phyloP scores from a whole-genome alignment of 1,139 yeast species.

The Oligophagozyma castellii region DNA sequence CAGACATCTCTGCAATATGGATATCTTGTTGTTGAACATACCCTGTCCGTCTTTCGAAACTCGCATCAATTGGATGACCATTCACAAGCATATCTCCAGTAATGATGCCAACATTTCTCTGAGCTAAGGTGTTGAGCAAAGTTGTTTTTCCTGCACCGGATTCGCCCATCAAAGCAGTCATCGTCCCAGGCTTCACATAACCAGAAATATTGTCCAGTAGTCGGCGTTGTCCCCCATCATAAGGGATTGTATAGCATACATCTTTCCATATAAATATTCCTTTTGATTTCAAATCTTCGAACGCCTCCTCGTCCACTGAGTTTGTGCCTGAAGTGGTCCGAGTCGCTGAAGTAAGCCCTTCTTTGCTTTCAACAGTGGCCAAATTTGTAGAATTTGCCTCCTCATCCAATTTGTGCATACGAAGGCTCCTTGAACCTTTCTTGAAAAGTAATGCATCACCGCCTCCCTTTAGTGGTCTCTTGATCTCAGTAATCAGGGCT shows the following conservation, averaged over 20 bases:
- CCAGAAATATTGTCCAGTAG: constrained; percentile 41
- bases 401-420: constrained; percentile 6
- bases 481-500: constrained; percentile 28
- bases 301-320: constrained; percentile 8
- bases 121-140: constrained; percentile 39
- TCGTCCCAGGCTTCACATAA: constrained; percentile 38
- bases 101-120: constrained; percentile 37
- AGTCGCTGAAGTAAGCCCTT: constrained; percentile 9
- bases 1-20: constrained; percentile 36
- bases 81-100: constrained; percentile 45
- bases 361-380: constrained; percentile 9
- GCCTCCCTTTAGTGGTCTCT: constrained; percentile 28
- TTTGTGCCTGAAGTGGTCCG: constrained; percentile 7
- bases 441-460: constrained; percentile 32
- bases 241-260: constrained; percentile 28
- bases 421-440: constrained; percentile 20
- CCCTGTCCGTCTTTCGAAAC: constrained; percentile 40
- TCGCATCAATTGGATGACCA: constrained; percentile 31
- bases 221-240: constrained; percentile 26
- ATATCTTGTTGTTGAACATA: constrained; percentile 47
- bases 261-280: constrained; percentile 31
- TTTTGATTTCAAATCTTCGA: constrained; percentile 15
- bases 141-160: constrained; percentile 59
- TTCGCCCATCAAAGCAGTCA: constrained; percentile 47
- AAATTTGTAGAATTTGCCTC: constrained; percentile 11